phyloP scores from a whole-genome alignment of 228 moss, liverwort and hornwort genomes.

The Sphagnum fallax region DNA sequence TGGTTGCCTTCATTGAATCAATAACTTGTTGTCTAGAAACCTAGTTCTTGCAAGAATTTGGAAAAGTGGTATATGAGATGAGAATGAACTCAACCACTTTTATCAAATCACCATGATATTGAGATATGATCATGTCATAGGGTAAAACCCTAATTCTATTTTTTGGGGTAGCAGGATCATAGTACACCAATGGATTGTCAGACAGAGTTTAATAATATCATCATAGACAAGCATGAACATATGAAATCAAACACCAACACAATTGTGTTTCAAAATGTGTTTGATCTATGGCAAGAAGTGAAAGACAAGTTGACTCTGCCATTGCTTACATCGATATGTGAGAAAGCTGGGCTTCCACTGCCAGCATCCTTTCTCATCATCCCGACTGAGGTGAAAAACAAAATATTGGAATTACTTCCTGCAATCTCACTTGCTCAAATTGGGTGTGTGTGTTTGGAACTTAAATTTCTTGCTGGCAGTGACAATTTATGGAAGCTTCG shows the following conservation, averaged over 20 bases:
- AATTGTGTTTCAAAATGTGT: conserved; percentile 54
- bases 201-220: conserved; percentile 1
- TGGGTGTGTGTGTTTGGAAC: conserved; percentile 74
- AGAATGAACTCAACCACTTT: no score
- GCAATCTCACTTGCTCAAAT: conserved; percentile 55
- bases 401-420: conserved; percentile 69
- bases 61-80: no score
- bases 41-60: no score
- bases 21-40: no score
- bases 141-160: no score
- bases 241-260: conserved; percentile 15
- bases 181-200: conserved; percentile 23
- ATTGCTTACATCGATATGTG: conserved; percentile 78
- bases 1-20: no score
- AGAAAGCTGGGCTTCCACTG: conserved; percentile 76
- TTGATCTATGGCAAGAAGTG: conserved; percentile 90
- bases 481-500: conserved; percentile 80
- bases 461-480: conserved; percentile 65
- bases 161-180: conserved; percentile 12
- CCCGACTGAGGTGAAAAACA: conserved; percentile 80
- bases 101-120: no score
- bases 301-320: conserved; percentile 89
- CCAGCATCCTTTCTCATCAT: conserved; percentile 73
- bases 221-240: background rate
- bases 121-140: no score